Percentiles rank a stretch among this genome's conserved stretches.
phyloP scores from a whole-genome alignment of 441 rosid species.

The Theobroma grandiflorum region DNA sequence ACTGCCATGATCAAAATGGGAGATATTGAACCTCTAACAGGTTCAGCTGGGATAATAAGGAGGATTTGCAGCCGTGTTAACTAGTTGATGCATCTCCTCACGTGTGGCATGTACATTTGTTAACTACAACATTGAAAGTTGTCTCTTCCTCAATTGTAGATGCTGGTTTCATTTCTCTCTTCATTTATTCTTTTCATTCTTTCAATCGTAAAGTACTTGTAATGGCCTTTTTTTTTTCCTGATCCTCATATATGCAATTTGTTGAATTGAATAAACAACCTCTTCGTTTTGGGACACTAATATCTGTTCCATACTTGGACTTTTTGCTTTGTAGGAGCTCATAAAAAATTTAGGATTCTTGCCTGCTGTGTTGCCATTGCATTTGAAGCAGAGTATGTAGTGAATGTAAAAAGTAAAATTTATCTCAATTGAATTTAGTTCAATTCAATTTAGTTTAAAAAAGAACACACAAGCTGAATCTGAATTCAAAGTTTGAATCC shows the following conservation, averaged over 20 bases:
- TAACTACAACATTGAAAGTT: neutral
- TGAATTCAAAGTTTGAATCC: too few species aligned
- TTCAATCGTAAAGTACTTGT: neutral
- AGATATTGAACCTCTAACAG: slow-evolving; percentile 49
- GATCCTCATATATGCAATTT: neutral
- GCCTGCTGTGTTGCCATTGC: too few species aligned
- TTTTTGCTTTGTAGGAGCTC: too few species aligned
- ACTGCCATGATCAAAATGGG: slow-evolving; percentile 72
- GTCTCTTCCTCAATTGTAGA: neutral
- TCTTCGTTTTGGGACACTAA: neutral
- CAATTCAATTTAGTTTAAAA: too few species aligned
- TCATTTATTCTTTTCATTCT: neutral
- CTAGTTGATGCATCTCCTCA: neutral
- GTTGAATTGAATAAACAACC: neutral
- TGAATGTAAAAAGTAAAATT: too few species aligned
- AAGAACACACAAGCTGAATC: too few species aligned
- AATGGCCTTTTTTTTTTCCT: neutral
- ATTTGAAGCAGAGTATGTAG: too few species aligned
- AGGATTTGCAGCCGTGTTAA: slow-evolving; percentile 51
- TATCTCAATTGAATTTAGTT: too few species aligned
- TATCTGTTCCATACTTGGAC: too few species aligned
- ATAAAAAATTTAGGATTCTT: too few species aligned
- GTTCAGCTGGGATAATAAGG: slow-evolving; percentile 47
- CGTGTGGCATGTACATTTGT: neutral
- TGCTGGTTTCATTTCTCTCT: neutral